A percentile compares a stretch with the other conserved stretches of the same genome.
Conservation (phyloP, 805 yeast genomes). For the Lipomyces sp. region DNA sequence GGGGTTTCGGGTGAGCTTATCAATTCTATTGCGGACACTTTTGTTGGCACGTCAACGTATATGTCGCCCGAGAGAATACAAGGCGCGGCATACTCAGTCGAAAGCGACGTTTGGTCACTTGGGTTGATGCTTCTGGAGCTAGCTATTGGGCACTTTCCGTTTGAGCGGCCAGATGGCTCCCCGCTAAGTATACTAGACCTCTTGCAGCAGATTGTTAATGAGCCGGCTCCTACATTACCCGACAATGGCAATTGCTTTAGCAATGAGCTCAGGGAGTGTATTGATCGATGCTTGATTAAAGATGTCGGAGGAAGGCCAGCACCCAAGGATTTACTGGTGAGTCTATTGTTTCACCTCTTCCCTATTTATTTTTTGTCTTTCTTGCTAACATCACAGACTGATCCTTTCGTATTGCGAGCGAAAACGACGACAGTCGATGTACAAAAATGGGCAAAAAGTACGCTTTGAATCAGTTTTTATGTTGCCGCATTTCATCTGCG, state of each 20-base stretch:
- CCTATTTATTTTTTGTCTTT: background rate
- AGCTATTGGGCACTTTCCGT: conserved; percentile 80
- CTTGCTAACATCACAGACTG: conserved; percentile 1
- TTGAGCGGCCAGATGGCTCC: conserved; percentile 38
- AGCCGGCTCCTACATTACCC: conserved; percentile 76
- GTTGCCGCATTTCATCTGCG: background rate
- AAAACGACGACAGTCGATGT: conserved; percentile 12
- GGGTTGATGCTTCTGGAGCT: conserved; percentile 88
- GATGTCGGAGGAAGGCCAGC: conserved; percentile 65
- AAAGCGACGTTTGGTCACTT: conserved; percentile 95
- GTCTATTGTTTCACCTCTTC: background rate
- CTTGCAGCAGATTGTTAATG: conserved; percentile 89
- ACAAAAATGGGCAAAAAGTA: conserved; percentile 18
- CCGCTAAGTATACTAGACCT: conserved; percentile 89
- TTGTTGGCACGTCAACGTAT: conserved; percentile 96
- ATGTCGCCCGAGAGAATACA: conserved; percentile 95
- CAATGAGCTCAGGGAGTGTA: conserved; percentile 57
- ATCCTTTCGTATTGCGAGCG: conserved; percentile 21
- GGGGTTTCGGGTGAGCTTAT: conserved; percentile 98
- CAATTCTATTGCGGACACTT: conserved; percentile 93
- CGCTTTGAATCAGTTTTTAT: background rate
- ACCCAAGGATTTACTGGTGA: conserved; percentile 61
- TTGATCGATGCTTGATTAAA: conserved; percentile 69
- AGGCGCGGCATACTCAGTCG: conserved; percentile 89
- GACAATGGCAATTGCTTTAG: conserved; percentile 44